Conservation (phyloP, 352 stramenopile species). For the Pythium monospermum region DNA sequence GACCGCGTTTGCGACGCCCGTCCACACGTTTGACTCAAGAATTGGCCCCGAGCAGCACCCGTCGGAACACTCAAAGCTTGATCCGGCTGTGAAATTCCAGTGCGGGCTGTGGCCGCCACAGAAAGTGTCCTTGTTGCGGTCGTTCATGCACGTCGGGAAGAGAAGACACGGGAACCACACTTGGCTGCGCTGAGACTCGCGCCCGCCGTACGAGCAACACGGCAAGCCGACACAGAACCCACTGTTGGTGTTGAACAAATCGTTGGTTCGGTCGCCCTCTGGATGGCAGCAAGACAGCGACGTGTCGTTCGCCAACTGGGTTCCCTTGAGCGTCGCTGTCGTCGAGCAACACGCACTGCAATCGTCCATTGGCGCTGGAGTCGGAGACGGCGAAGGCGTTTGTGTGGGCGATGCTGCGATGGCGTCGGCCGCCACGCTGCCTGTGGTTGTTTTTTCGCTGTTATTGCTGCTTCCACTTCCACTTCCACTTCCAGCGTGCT, state of each 20-base stretch:
- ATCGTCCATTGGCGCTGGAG: conserved; percentile 31
- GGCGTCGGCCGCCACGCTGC: background rate
- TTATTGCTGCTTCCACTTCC: too few relatives aligned
- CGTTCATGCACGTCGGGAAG: conserved; percentile 70
- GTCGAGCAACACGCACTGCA: conserved; percentile 52
- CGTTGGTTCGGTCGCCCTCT: conserved; percentile 19
- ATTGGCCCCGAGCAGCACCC: conserved; percentile 61
- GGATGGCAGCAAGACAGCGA: conserved; percentile 52
- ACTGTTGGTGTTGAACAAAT: conserved; percentile 54
- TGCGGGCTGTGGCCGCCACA: conserved; percentile 37
- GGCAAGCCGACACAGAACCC: conserved; percentile 74
- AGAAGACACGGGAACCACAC: conserved; percentile 80
- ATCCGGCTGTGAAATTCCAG: conserved; percentile 50
- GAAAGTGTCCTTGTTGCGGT: conserved; percentile 59
- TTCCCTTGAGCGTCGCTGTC: background rate
- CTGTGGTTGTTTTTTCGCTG: too few relatives aligned
- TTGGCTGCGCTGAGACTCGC: conserved; percentile 48
- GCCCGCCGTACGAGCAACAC: conserved; percentile 62
- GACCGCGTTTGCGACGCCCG: conserved; percentile 38
- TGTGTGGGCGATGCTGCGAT: background rate
- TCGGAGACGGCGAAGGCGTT: conserved; percentile 7
- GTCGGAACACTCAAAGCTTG: conserved; percentile 65
- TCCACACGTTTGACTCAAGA: conserved; percentile 75
- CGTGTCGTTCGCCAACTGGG: conserved; percentile 22
- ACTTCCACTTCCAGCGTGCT: background rate